Evolutionary conservation across 345 rosid species (phyloP).

Genomic region (Gossypium longicalyx): DNA sequence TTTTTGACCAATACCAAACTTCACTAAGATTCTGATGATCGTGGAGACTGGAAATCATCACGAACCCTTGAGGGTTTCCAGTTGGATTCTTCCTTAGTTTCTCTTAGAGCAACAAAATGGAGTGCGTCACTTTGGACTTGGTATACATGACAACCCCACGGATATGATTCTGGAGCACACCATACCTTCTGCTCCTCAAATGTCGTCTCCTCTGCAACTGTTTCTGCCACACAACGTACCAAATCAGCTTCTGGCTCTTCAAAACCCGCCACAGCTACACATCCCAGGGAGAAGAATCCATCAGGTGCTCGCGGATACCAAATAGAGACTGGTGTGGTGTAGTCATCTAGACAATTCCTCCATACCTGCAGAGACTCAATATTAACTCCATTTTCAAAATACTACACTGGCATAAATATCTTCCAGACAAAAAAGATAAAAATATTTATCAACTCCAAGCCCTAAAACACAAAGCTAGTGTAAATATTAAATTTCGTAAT

Average conservation of each 20-base stretch:
- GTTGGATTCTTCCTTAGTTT: slow-evolving; percentile 57
- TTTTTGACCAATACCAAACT: not conserved
- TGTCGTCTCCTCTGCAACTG: slow-evolving; percentile 64
- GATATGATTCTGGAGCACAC: slow-evolving; percentile 78
- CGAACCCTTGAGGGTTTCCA: slow-evolving; percentile 73
- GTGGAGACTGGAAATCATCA: slow-evolving; percentile 36
- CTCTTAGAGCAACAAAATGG: slow-evolving; percentile 79
- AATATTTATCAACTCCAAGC: not conserved
- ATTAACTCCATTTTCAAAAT: not conserved
- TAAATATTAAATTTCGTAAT: slow-evolving; percentile 20
- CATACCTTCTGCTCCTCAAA: slow-evolving; percentile 89
- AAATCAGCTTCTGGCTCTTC: slow-evolving; percentile 59
- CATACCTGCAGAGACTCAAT: slow-evolving; percentile 53
- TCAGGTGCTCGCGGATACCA: slow-evolving; percentile 96
- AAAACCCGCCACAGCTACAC: slow-evolving; percentile 61
- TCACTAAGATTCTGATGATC: slow-evolving; percentile 12
- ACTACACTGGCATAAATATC: not conserved
- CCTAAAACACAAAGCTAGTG: not conserved
- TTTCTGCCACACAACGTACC: slow-evolving; percentile 64
- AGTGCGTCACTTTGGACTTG: slow-evolving; percentile 90
- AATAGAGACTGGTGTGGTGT: slow-evolving; percentile 59
- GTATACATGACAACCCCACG: slow-evolving; percentile 91
- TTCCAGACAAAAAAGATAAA: not conserved
- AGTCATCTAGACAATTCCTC: slow-evolving; percentile 90
- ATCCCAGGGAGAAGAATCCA: slow-evolving; percentile 71